Percentiles rank a stretch among this genome's conserved stretches.
Conservation (phyloP, 1,139 yeast species). For the Suhomyces ambrosiae region DNA sequence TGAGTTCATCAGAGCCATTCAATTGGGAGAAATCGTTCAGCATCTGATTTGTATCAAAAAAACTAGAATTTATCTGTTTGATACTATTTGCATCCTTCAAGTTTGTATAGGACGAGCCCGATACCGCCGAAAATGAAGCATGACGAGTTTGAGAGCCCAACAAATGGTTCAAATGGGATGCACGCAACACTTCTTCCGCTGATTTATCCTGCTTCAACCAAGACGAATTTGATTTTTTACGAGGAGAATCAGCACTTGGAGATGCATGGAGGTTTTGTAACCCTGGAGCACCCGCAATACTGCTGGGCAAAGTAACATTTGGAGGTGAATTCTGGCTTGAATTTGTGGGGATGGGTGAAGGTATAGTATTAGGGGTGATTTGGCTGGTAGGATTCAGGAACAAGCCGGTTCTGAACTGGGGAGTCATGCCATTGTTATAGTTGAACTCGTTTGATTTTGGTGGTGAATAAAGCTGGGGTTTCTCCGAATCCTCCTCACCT, state of each 20-base stretch:
- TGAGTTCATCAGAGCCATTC: conserved; percentile 30
- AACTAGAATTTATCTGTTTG: conserved; percentile 28
- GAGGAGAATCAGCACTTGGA: conserved; percentile 7
- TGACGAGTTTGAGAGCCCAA: conserved; percentile 43
- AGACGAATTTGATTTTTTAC: conserved; percentile 2
- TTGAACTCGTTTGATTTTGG: conserved; percentile 18
- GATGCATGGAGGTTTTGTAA: neutral
- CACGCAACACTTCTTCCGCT: conserved; percentile 6
- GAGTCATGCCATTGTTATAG: conserved; percentile 12
- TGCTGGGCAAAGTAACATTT: conserved; percentile 14
- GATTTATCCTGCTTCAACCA: conserved; percentile 8
- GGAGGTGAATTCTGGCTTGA: conserved; percentile 28
- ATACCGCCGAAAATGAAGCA: conserved; percentile 81
- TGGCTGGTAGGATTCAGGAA: conserved; percentile 16
- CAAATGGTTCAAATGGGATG: conserved; percentile 13
- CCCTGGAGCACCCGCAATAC: conserved; percentile 2
- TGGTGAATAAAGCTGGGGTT: conserved; percentile 21
- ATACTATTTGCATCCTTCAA: conserved; percentile 43
- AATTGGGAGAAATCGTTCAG: conserved; percentile 67
- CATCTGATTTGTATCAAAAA: conserved; percentile 42
- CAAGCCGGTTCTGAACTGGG: conserved; percentile 27
- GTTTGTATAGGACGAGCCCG: conserved; percentile 68
- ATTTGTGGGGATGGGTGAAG: conserved; percentile 29
- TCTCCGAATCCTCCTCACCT: conserved; percentile 8
- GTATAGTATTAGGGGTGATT: conserved; percentile 18